These are phyloP conservation scores for Macrolepiota fuliginosa DNA, from an alignment of 768 basidiomycete genomes.

Conservation along the genomic window DNA sequence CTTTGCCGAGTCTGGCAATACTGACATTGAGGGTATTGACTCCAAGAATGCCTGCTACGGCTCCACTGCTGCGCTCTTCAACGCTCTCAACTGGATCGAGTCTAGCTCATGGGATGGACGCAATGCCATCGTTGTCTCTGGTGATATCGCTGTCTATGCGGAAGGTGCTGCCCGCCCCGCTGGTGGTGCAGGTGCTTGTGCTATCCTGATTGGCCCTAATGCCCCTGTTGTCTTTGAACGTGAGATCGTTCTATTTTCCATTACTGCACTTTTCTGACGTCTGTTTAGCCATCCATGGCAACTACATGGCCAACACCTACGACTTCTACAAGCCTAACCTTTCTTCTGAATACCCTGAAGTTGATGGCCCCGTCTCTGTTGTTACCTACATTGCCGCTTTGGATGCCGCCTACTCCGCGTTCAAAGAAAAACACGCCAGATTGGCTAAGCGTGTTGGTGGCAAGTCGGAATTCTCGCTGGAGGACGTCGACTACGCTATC, in stretches of 20 bases:
- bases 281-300: conserved; percentile 84
- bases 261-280: conserved; percentile 12
- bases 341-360: conserved; percentile 92
- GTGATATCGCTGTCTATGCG: conserved; percentile 98
- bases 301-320: conserved; percentile 96
- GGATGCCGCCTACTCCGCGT: conserved; percentile 84
- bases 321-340: conserved; percentile 99
- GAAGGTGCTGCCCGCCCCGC: conserved; percentile 94
- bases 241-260: conserved; percentile 41
- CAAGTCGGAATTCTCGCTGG: conserved; percentile 64
- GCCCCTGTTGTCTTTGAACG: conserved; percentile 95
- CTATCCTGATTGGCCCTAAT: conserved; percentile 93
- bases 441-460: conserved; percentile 48
- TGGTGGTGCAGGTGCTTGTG: conserved; percentile 94
- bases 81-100: conserved; percentile 98
- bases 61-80: conserved; percentile 97
- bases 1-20: conserved; percentile 89
- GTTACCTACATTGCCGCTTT: conserved; percentile 94
- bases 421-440: conserved; percentile 77
- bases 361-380: conserved; percentile 95
- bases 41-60: conserved; percentile 99
- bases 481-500: conserved; percentile 86
- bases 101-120: conserved; percentile 96
- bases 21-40: conserved; percentile 98
- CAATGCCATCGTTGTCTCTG: conserved; percentile 94